Percentiles rank a stretch among this genome's conserved stretches.
These are phyloP conservation scores for Bifiguratus adelaidae DNA, from an alignment of 192 early-diverging fungal genomes.

Conservation along the genomic window DNA sequence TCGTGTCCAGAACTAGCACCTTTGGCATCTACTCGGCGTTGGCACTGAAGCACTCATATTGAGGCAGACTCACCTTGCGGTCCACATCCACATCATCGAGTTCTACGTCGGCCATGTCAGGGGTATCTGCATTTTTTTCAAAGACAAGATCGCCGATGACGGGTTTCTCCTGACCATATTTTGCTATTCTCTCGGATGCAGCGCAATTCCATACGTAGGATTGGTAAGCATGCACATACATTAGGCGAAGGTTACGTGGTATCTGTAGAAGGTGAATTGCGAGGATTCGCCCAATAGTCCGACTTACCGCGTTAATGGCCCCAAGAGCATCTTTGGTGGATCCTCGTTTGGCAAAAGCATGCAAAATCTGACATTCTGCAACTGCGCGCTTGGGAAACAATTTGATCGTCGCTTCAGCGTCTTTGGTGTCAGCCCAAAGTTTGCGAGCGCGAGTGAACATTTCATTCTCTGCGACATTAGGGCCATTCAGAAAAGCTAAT, in stretches of 20 bases:
- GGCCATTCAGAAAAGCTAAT: background rate
- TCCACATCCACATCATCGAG: constrained; percentile 11
- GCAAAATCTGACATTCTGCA: constrained; percentile 69
- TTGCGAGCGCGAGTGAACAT: constrained; percentile 54
- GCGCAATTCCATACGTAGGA: constrained; percentile 89
- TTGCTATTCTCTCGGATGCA: constrained; percentile 57
- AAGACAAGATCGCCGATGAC: constrained; percentile 84
- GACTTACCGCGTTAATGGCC: constrained; percentile 50
- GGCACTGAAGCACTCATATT: too few relatives aligned
- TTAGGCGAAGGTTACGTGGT: constrained; percentile 71
- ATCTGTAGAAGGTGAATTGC: constrained; percentile 25
- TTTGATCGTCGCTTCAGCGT: constrained; percentile 49
- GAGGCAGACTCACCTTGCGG: too few relatives aligned
- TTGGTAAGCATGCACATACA: constrained; percentile 98
- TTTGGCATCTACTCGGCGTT: too few relatives aligned
- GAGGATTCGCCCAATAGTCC: background rate
- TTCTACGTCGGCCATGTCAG: constrained; percentile 19
- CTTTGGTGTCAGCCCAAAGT: constrained; percentile 49
- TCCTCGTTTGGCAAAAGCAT: constrained; percentile 34
- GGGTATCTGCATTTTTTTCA: constrained; percentile 12
- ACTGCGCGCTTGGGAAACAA: constrained; percentile 53
- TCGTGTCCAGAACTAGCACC: constrained; percentile 20
- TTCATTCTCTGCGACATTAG: constrained; percentile 35
- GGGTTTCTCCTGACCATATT: constrained; percentile 49
- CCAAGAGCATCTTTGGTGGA: constrained; percentile 32